phyloP scores from a whole-genome alignment of 495 filamentous ascomycete species.

The Penicillium cosmopolitanum region DNA sequence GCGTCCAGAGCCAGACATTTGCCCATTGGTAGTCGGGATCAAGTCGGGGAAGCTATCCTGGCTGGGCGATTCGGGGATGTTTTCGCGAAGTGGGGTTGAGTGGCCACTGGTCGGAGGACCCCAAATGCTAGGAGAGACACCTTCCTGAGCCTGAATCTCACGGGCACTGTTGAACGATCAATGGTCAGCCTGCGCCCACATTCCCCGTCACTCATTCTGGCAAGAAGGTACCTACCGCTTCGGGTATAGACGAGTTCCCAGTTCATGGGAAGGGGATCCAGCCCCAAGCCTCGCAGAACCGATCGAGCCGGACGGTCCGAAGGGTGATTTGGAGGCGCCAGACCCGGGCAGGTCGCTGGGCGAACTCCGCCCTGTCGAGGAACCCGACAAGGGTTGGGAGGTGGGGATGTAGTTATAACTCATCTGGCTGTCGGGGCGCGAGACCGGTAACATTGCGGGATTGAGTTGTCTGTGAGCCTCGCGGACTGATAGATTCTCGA shows the following conservation, averaged over 20 bases:
- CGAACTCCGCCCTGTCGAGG: constrained; percentile 85
- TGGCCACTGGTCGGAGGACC: constrained; percentile 93
- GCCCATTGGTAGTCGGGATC: constrained; percentile 62
- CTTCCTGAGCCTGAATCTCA: constrained; percentile 98
- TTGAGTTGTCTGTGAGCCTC: not conserved
- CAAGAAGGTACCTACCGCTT: constrained; percentile 72
- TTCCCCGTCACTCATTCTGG: constrained; percentile 3
- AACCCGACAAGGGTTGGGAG: constrained; percentile 77
- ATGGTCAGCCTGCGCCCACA: constrained; percentile 18
- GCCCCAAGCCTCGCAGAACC: constrained; percentile 81
- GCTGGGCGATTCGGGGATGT: constrained; percentile 93
- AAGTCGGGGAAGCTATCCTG: constrained; percentile 95
- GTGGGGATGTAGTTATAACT: constrained; percentile 77
- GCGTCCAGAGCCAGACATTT: constrained; percentile 61
- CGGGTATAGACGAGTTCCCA: constrained; percentile 77
- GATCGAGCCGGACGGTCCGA: constrained; percentile 72
- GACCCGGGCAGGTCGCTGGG: constrained; percentile 79
- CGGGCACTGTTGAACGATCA: constrained; percentile 64
- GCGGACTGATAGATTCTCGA: not conserved
- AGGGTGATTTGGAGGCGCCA: constrained; percentile 71
- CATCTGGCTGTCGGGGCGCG: constrained; percentile 68
- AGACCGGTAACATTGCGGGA: constrained; percentile 76
- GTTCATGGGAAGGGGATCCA: constrained; percentile 96
- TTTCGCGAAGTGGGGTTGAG: constrained; percentile 94
- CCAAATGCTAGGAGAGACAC: constrained; percentile 84